Evolutionary conservation across 2,329 filamentous ascomycete genomes (phyloP).

Genomic region (Lasiodiplodia theobromae): DNA sequence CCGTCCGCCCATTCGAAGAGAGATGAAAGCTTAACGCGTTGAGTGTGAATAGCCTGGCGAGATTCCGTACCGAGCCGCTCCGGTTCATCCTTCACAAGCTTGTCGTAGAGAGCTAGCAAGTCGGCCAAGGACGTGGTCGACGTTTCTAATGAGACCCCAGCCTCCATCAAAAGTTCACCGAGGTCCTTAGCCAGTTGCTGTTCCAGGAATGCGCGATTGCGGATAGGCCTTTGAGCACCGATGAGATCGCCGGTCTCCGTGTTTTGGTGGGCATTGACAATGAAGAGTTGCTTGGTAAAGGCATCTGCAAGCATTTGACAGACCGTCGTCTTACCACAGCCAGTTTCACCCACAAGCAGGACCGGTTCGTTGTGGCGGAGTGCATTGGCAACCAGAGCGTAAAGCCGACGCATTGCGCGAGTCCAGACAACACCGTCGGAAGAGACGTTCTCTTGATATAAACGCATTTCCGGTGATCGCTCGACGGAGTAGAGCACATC

Average conservation of each 20-base stretch:
- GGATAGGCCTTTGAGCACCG: slow-evolving; percentile 88
- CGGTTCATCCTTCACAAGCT: slow-evolving; percentile 54
- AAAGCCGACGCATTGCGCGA: slow-evolving; percentile 88
- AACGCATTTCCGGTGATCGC: slow-evolving; percentile 45
- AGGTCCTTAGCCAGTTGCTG: slow-evolving; percentile 71
- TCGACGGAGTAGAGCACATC: slow-evolving; percentile 70
- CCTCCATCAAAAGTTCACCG: slow-evolving; percentile 40
- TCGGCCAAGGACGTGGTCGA: slow-evolving; percentile 39
- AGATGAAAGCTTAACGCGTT: slow-evolving; percentile 73
- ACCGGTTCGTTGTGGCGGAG: slow-evolving; percentile 92
- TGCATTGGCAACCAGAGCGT: slow-evolving; percentile 85
- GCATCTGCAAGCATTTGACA: slow-evolving; percentile 90
- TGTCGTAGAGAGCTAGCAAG: slow-evolving; percentile 66
- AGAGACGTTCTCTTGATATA: slow-evolving; percentile 38
- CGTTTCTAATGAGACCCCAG: not conserved
- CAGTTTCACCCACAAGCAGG: slow-evolving; percentile 92
- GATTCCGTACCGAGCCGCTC: slow-evolving; percentile 55
- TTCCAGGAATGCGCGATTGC: slow-evolving; percentile 79
- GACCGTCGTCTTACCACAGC: slow-evolving; percentile 96
- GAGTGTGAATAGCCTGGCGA: slow-evolving; percentile 35
- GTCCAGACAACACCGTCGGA: slow-evolving; percentile 80
- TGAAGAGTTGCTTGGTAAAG: slow-evolving; percentile 76
- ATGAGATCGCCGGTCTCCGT: slow-evolving; percentile 98
- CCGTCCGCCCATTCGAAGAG: slow-evolving; percentile 98
- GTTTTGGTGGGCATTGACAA: slow-evolving; percentile 97